Percentiles rank a stretch among this genome's conserved stretches.
phyloP scores from a whole-genome alignment of 1,284 basidiomycete species.

The Singerocomus inundabilis region DNA sequence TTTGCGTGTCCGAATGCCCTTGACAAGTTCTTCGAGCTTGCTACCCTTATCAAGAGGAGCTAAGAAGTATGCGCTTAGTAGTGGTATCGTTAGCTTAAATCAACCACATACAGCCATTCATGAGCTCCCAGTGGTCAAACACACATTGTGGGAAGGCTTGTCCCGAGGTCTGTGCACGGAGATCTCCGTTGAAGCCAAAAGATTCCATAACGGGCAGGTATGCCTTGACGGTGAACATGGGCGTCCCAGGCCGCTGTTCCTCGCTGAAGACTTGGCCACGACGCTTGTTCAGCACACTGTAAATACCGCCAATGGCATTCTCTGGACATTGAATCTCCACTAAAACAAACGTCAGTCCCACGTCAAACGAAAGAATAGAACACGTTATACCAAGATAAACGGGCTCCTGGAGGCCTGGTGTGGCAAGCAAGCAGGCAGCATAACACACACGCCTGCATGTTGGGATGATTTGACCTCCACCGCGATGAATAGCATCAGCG shows the following conservation, averaged over 20 bases:
- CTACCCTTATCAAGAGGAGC: constrained; percentile 81
- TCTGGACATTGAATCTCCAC: constrained; percentile 99
- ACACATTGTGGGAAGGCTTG: constrained; percentile 99
- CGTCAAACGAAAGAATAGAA: neutral
- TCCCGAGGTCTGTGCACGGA: constrained; percentile 90
- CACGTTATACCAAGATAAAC: constrained; percentile 77
- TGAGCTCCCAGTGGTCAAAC: constrained; percentile 89
- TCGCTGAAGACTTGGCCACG: constrained; percentile 99
- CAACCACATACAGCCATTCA: constrained; percentile 69
- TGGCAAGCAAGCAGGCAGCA: constrained; percentile 91
- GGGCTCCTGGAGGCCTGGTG: constrained; percentile 93
- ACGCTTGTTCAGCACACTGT: constrained; percentile 92
- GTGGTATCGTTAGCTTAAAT: constrained; percentile 13
- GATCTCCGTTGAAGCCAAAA: constrained; percentile 98
- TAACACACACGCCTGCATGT: constrained; percentile 96
- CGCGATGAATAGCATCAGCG: constrained; percentile 99
- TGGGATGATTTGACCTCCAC: constrained; percentile 98
- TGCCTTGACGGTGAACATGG: constrained; percentile 99
- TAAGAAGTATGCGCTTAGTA: constrained; percentile 12
- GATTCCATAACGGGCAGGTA: constrained; percentile 97
- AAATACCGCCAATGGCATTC: constrained; percentile 98
- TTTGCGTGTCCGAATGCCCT: constrained; percentile 84
- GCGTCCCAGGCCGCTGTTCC: constrained; percentile 96
- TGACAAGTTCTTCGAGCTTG: constrained; percentile 89
- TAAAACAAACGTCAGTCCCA: constrained; percentile 26